Conservation (phyloP, 73 alveolate genomes). For the Tetrahymena thermophila region DNA sequence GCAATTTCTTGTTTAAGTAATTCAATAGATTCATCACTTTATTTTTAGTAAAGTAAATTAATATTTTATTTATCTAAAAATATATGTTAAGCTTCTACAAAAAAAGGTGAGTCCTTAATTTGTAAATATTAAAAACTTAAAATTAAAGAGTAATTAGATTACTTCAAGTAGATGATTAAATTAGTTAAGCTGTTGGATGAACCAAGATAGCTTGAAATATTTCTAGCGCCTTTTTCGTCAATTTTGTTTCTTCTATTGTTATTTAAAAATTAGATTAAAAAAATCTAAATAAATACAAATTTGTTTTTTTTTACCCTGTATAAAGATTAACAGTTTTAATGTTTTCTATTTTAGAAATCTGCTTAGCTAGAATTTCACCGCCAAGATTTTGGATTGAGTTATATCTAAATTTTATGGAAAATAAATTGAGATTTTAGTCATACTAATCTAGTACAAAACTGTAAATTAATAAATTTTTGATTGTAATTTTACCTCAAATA, state of each 20-base stretch:
- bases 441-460: neutral
- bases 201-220: neutral
- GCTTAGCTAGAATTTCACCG: neutral
- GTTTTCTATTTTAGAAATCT: neutral
- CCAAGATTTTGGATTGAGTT: neutral
- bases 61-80: neutral
- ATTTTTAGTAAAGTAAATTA: neutral
- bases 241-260: neutral
- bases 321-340: neutral
- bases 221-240: neutral
- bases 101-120: neutral
- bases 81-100: neutral
- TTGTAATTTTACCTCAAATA: neutral
- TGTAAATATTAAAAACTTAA: neutral
- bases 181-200: neutral
- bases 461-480: neutral
- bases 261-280: neutral
- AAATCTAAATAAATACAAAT: neutral
- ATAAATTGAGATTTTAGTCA: neutral
- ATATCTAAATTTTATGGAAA: neutral
- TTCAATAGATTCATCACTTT: neutral
- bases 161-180: neutral
- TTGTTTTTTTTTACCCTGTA: neutral
- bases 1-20: neutral
- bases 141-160: neutral